phyloP scores from a whole-genome alignment of 1,284 basidiomycete species.

The Bondarzewia mesenterica region DNA sequence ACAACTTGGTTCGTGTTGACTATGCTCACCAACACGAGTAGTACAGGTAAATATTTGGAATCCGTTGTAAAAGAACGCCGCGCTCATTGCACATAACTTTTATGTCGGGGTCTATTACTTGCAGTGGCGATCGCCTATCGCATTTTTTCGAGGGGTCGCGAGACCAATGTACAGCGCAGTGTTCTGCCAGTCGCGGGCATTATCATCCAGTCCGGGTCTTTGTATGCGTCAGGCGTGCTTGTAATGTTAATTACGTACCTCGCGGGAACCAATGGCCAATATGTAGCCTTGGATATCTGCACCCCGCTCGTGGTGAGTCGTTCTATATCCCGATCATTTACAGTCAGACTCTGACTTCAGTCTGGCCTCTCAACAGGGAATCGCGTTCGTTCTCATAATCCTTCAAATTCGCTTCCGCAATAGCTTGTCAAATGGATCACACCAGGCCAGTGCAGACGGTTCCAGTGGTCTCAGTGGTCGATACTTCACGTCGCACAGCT shows the following conservation, averaged over 20 bases:
- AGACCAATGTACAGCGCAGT: neutral
- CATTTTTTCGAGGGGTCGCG: neutral
- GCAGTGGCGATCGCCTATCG: neutral
- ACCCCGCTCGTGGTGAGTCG: neutral
- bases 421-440: neutral
- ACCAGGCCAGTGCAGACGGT: neutral
- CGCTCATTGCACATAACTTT: too few relatives aligned
- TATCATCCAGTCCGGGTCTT: neutral
- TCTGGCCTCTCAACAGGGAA: neutral
- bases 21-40: neutral
- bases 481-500: neutral
- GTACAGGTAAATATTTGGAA: neutral
- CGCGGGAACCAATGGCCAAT: neutral
- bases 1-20: neutral
- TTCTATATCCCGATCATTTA: neutral
- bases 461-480: neutral
- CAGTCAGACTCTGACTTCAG: neutral
- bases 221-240: neutral
- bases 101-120: neutral
- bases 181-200: neutral
- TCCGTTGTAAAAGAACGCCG: too few relatives aligned
- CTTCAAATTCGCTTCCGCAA: neutral
- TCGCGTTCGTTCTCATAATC: conserved; percentile 1
- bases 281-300: neutral
- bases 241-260: neutral